A percentile compares a stretch with the other conserved stretches of the same genome.
Conservation (phyloP, 768 basidiomycete genomes). For the Cyathus striatus region DNA sequence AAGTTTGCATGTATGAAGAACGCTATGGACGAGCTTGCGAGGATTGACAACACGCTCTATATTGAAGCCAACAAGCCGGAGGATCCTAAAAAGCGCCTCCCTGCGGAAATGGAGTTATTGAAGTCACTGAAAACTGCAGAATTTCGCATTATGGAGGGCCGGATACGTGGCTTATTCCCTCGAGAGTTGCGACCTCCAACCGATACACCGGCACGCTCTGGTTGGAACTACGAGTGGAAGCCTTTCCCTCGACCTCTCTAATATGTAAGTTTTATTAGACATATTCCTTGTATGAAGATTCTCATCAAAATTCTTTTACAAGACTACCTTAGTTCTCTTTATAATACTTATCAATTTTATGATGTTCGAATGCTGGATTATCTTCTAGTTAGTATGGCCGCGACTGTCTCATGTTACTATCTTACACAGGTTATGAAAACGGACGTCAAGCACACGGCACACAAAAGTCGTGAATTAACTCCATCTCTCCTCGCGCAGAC, state of each 20-base stretch:
- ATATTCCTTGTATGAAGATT: too few species aligned
- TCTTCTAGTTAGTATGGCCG: too few species aligned
- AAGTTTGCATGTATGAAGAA: conserved; percentile 79
- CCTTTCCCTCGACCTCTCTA: conserved; percentile 52
- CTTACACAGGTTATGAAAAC: too few species aligned
- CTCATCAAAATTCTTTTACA: too few species aligned
- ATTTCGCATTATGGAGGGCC: conserved; percentile 66
- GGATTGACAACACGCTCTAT: conserved; percentile 53
- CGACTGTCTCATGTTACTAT: too few species aligned
- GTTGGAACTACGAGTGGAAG: conserved; percentile 88
- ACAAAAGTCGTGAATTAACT: conserved; percentile 19
- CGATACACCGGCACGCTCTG: conserved; percentile 75
- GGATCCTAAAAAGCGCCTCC: conserved; percentile 63
- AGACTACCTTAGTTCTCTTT: not conserved
- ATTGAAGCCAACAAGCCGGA: conserved; percentile 70
- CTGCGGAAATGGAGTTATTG: conserved; percentile 50
- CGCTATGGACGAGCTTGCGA: conserved; percentile 80
- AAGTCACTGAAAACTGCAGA: conserved; percentile 64
- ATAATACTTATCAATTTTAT: not conserved
- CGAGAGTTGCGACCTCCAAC: conserved; percentile 82
- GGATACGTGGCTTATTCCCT: conserved; percentile 80
- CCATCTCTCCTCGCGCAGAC: conserved; percentile 32
- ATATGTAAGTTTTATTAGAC: conserved; percentile 7
- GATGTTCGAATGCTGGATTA: too few species aligned
- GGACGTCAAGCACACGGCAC: too few species aligned